Base-by-base conservation (phyloP, 257 asterid species). In the Solanum habrochaites region DNA sequence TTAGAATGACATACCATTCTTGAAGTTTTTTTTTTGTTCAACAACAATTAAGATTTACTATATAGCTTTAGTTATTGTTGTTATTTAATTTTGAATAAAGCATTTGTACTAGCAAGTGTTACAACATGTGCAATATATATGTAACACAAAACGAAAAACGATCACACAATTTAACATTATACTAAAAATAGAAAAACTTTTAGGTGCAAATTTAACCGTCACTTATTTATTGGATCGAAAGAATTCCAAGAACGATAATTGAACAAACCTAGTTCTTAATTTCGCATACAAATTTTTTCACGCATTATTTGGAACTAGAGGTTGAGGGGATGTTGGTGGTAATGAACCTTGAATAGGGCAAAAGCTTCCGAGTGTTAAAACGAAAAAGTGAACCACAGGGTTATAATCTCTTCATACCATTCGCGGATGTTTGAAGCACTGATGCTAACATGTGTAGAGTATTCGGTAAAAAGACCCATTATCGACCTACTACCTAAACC, bases 311-410 rank as follows among this genome's bases (percentile, higher is more conserved):
- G 11, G 29, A 80, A 80, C 84, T 77, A 14, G 67, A 3, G 84
- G 11, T 18, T 49, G 84, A 45, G 66, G n/a, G 9, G 37, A 8
- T 47, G 42, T 18, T 80, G 84, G 84, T 47, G 84, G 84, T 0
- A 80, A 80, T 47, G 84, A 16, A 27, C 67, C 84, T 18, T 80
- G 84, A 9, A 16, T 80, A 27, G 58, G 3, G 83, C 91, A 89
- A 43, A 83, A 81, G 42, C 60, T 86, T 74, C 60, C 15, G 27
- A 89, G 21, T 12, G 69, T 18, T 3, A 86, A 85, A 2, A n/a
- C 83, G 90, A 27, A 86, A 89, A 39, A 12, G 86, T 88, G 73
- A 83, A 87, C 40, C 56, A 86, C 13, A 7, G 91, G 89, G 82
- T 18, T 31, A 81, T n/a, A 7, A 86, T 52, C 20, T 91, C 93